Percentiles rank a stretch among this genome's conserved stretches.
Conservation (phyloP, 169 alveolate genomes). For the Eimeria nieschulzi region DNA sequence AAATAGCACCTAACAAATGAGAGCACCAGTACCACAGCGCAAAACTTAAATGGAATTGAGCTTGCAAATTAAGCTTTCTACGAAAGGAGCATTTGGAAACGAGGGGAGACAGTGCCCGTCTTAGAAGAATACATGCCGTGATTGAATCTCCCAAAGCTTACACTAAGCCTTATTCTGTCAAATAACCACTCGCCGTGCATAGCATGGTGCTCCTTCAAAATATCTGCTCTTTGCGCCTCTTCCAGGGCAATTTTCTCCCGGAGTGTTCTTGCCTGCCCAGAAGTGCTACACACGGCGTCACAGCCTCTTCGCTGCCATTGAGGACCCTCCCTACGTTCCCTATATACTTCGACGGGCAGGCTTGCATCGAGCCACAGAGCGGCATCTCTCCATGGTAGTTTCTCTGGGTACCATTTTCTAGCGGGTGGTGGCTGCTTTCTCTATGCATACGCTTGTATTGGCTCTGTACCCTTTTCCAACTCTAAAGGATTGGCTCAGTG, state of each 20-base stretch:
- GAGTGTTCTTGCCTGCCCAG: not conserved
- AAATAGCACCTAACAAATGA: not conserved
- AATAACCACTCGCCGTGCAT: slow-evolving; percentile 20
- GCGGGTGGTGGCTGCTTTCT: not conserved
- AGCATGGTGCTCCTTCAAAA: not conserved
- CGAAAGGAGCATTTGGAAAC: no score
- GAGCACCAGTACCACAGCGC: not conserved
- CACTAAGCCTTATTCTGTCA: not conserved
- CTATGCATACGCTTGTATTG: not conserved
- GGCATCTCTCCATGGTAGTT: not conserved
- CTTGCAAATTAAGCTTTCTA: no score
- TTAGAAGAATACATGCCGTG: no score
- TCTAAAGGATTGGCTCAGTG: not conserved
- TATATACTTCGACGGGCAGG: not conserved
- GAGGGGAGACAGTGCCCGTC: no score
- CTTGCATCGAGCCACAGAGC: not conserved
- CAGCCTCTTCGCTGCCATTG: not conserved
- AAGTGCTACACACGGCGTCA: not conserved
- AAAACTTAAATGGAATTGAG: not conserved
- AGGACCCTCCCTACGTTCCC: not conserved
- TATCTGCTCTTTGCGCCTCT: slow-evolving; percentile 13
- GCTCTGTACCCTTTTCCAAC: not conserved
- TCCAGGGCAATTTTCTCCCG: slow-evolving; percentile 23
- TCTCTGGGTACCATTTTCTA: not conserved
- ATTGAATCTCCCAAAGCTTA: not conserved